phyloP scores from a whole-genome alignment of 1,284 basidiomycete species.

The Fistulinella staudtii region DNA sequence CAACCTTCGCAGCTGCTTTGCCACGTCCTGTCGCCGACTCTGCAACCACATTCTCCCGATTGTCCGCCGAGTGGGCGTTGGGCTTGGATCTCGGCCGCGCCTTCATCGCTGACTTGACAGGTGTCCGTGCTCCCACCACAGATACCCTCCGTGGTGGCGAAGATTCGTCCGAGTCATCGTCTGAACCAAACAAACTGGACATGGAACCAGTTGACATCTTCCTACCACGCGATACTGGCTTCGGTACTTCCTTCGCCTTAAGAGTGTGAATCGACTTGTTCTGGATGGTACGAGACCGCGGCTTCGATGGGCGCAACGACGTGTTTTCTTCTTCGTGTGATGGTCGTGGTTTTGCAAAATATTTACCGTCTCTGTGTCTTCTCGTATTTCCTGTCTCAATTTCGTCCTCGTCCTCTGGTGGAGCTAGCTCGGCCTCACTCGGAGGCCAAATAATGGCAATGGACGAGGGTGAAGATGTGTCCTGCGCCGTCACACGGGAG shows the following conservation, averaged over 20 bases:
- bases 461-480: slow-evolving; percentile 9
- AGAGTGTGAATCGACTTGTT: neutral
- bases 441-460: neutral
- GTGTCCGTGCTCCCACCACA: slow-evolving; percentile 12
- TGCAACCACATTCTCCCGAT: neutral
- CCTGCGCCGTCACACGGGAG: neutral
- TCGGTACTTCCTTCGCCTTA: too few species aligned
- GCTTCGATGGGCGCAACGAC: too few species aligned
- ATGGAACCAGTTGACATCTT: neutral
- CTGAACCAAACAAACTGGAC: neutral
- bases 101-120: slow-evolving; percentile 31
- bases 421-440: slow-evolving; percentile 21
- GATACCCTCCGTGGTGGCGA: slow-evolving; percentile 13
- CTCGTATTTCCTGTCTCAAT: too few species aligned
- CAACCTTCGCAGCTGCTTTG: too few species aligned
- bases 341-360: too few species aligned
- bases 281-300: neutral
- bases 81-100: slow-evolving; percentile 13
- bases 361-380: too few species aligned
- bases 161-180: slow-evolving; percentile 5
- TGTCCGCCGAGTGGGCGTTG: neutral
- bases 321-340: too few species aligned
- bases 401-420: neutral
- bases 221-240: too few species aligned
- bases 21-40: neutral